A percentile compares a stretch with the other conserved stretches of the same genome.
Evolutionary conservation across 176 grass and related monocot species (phyloP).

Genomic region (Chloris gayana): DNA sequence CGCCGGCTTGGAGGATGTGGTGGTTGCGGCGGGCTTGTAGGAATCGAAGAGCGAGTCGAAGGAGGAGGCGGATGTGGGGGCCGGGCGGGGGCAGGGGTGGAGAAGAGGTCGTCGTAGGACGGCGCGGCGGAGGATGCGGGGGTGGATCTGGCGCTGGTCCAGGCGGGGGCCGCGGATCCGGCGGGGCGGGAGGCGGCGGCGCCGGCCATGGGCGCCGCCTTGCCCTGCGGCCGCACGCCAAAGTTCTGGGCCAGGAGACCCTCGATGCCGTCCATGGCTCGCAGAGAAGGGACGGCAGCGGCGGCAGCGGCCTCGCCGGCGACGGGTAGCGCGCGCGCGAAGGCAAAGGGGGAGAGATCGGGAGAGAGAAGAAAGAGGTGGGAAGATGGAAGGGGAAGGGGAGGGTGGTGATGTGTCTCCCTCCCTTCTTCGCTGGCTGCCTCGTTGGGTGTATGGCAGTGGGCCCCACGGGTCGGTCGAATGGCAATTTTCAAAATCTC

Average conservation of each 20-base stretch:
- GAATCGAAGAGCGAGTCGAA: constrained; percentile 58
- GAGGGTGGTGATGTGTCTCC: constrained; percentile 34
- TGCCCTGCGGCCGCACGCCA: constrained; percentile 76
- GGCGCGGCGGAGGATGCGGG: constrained; percentile 22
- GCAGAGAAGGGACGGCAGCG: neutral
- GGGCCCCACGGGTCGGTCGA: constrained; percentile 13
- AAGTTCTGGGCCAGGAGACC: constrained; percentile 76
- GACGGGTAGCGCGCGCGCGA: neutral
- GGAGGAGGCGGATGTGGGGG: constrained; percentile 28
- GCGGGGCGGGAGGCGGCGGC: constrained; percentile 43
- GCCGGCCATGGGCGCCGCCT: constrained; percentile 61
- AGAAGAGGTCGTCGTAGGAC: constrained; percentile 60
- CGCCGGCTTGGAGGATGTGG: constrained; percentile 13
- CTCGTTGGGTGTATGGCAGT: constrained; percentile 12
- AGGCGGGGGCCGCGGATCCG: constrained; percentile 16
- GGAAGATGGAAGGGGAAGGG: too few relatives aligned
- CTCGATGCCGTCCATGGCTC: constrained; percentile 76
- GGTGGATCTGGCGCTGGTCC: constrained; percentile 56
- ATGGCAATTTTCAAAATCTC: neutral
- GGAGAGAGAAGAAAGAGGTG: constrained; percentile 15
- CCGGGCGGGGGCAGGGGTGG: constrained; percentile 8
- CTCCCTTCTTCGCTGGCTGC: constrained; percentile 25
- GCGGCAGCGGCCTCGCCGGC: constrained; percentile 29
- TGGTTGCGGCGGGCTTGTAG: constrained; percentile 33
- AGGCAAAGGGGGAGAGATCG: neutral